Percentiles rank a stretch among this genome's conserved stretches.
These are phyloP conservation scores for Nematocida sp. DNA, from an alignment of 371 early-diverging fungal species.

Conservation along the genomic window DNA sequence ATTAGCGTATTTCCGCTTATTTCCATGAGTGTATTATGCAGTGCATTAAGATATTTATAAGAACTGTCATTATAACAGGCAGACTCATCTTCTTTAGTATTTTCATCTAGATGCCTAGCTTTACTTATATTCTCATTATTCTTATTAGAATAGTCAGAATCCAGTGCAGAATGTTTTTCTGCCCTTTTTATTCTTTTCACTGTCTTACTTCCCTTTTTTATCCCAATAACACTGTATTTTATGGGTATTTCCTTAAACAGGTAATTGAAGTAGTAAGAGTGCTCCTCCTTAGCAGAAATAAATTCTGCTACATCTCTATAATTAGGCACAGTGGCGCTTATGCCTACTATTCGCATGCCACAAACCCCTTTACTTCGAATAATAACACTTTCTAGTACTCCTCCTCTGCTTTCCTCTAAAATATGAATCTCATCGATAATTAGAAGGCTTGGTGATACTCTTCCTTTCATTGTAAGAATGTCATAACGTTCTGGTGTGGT, in stretches of 20 bases:
- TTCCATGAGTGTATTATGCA: slow-evolving; percentile 15
- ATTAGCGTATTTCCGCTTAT: slow-evolving; percentile 20
- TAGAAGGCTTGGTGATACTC: slow-evolving; percentile 26
- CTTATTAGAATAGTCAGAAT: neutral
- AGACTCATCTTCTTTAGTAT: neutral
- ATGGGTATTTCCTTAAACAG: slow-evolving; percentile 38
- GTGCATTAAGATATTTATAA: neutral
- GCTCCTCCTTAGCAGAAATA: slow-evolving; percentile 18
- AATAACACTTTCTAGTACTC: slow-evolving; percentile 48
- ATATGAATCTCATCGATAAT: slow-evolving; percentile 62
- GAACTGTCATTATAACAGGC: no score
- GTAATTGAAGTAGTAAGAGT: slow-evolving; percentile 41
- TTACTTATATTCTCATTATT: neutral
- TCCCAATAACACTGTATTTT: slow-evolving; percentile 38
- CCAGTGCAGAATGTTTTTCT: neutral
- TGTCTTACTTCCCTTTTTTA: slow-evolving; percentile 27
- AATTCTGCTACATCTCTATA: slow-evolving; percentile 53
- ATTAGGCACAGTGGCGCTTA: slow-evolving; percentile 60
- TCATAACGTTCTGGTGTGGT: slow-evolving; percentile 61
- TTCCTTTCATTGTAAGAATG: slow-evolving; percentile 42
- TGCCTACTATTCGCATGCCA: slow-evolving; percentile 45
- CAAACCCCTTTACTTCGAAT: neutral
- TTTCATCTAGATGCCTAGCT: neutral
- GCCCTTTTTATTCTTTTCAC: neutral
- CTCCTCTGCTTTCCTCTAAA: slow-evolving; percentile 45